A percentile compares a stretch with the other conserved stretches of the same genome.
Conservation (phyloP, 2,329 filamentous ascomycete genomes). For the Zasmidium citrigriseum region DNA sequence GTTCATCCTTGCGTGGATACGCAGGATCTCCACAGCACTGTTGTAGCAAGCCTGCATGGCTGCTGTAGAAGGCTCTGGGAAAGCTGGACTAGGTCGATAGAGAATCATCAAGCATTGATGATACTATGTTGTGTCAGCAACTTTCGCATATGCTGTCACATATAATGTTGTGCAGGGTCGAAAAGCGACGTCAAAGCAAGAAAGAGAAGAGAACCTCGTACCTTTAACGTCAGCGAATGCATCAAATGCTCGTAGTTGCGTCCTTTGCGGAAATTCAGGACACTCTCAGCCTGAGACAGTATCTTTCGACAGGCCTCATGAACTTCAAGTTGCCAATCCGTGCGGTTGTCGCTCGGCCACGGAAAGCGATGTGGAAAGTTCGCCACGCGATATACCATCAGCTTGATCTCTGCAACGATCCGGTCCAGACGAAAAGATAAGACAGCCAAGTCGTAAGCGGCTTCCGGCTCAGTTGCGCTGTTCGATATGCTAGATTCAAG, state of each 20-base stretch:
- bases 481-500: background rate
- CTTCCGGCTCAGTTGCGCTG: background rate
- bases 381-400: background rate
- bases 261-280: background rate
- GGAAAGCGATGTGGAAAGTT: constrained; percentile 3
- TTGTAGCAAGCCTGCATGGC: background rate
- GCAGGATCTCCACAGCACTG: background rate
- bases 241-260: background rate
- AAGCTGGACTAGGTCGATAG: constrained; percentile 1
- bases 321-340: background rate
- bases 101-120: constrained; percentile 5
- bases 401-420: constrained; percentile 1
- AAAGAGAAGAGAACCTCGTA: too few species aligned
- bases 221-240: constrained; percentile 1
- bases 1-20: background rate
- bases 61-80: background rate
- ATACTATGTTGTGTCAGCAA: background rate
- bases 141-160: too few species aligned
- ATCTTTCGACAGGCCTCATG: background rate
- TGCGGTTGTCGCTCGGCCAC: background rate
- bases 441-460: background rate
- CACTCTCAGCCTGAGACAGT: background rate
- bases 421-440: background rate
- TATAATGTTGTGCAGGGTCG: too few species aligned
- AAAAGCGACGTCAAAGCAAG: too few species aligned